Conservation (phyloP, 2,329 filamentous ascomycete species). For the Talaromyces sp. region DNA sequence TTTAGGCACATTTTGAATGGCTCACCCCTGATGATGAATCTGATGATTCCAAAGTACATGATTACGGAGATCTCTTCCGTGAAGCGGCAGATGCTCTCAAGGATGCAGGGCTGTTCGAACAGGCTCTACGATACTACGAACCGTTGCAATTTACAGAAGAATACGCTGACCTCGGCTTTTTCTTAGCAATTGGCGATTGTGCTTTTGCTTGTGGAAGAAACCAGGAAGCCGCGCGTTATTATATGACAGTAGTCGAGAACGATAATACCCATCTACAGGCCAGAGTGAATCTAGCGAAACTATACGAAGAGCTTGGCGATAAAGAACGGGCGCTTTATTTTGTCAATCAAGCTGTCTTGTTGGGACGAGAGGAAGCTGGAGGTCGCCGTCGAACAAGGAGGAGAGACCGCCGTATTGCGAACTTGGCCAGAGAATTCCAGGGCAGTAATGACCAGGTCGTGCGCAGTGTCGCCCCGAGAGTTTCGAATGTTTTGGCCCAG, state of each 20-base stretch:
- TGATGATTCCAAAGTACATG: constrained; percentile 48
- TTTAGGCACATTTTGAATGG: constrained; percentile 60
- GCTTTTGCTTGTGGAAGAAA: constrained; percentile 60
- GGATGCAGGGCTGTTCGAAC: constrained; percentile 43
- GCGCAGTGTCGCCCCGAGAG: constrained; percentile 16
- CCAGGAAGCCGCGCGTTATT: constrained; percentile 69
- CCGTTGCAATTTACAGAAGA: constrained; percentile 44
- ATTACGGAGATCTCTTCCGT: constrained; percentile 74
- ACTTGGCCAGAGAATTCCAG: constrained; percentile 35
- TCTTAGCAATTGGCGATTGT: constrained; percentile 52
- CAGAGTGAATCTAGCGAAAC: constrained; percentile 70
- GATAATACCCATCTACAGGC: constrained; percentile 70
- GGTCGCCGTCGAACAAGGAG: constrained; percentile 23
- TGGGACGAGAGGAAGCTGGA: constrained; percentile 44
- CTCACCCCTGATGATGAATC: constrained; percentile 59
- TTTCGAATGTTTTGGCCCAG: constrained; percentile 7
- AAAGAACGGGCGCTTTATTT: constrained; percentile 71
- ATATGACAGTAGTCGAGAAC: constrained; percentile 65
- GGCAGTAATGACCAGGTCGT: constrained; percentile 13
- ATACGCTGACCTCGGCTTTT: constrained; percentile 45
- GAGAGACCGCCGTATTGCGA: constrained; percentile 33
- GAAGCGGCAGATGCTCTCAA: constrained; percentile 60
- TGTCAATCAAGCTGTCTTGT: constrained; percentile 66
- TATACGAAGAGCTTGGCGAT: constrained; percentile 72
- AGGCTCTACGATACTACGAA: constrained; percentile 55